Percentiles rank a stretch among this genome's conserved stretches.
Evolutionary conservation across 176 grass and related monocot species (phyloP).

Genomic region (Triticum turgidum): DNA sequence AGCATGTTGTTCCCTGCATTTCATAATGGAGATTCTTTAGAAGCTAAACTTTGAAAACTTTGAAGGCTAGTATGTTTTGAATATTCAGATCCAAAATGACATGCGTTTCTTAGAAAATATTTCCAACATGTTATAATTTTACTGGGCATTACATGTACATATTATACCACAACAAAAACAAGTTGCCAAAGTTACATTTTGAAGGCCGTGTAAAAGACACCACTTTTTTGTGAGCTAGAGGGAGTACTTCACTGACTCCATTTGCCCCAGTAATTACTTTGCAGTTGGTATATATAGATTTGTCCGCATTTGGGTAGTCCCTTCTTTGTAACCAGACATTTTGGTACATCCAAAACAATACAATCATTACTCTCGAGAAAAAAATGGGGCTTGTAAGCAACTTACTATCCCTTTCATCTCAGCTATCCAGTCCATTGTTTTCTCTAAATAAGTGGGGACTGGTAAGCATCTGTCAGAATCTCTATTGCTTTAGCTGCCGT

Average conservation of each 20-base stretch:
- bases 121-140: too few relatives aligned
- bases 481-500: conserved; percentile 40
- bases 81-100: too few relatives aligned
- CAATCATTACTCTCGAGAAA: not conserved
- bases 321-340: not conserved
- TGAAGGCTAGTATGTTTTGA: too few relatives aligned
- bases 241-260: not conserved
- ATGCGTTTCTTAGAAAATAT: too few relatives aligned
- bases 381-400: not conserved
- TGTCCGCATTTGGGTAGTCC: not conserved
- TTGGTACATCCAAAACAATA: not conserved
- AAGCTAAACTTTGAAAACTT: too few relatives aligned
- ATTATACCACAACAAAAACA: too few relatives aligned
- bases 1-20: too few relatives aligned
- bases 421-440: conserved; percentile 19
- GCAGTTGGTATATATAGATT: not conserved
- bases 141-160: not conserved
- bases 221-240: not conserved
- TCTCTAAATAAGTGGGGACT: not conserved
- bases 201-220: too few relatives aligned
- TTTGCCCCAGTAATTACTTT: not conserved
- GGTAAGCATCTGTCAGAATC: conserved; percentile 25
- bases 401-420: conserved; percentile 34
- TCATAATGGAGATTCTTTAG: too few relatives aligned
- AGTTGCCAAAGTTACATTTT: too few relatives aligned